These are phyloP conservation scores for Pezicula rhizophila DNA, from an alignment of 2,329 filamentous ascomycete genomes.

Conservation along the genomic window DNA sequence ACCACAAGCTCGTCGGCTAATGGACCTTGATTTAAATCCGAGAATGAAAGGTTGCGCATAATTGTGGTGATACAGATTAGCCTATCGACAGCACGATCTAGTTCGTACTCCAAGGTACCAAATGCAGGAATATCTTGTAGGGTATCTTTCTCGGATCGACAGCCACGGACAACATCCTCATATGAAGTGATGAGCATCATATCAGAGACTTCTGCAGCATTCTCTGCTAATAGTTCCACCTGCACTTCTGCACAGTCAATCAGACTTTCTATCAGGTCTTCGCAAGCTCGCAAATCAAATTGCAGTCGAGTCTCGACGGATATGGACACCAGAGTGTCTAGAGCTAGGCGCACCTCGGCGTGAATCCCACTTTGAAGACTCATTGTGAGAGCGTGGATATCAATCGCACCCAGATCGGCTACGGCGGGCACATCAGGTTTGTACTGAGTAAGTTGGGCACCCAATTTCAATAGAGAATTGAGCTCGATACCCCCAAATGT, in stretches of 20 bases:
- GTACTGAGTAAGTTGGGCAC: slow-evolving; percentile 53
- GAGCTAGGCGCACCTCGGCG: slow-evolving; percentile 79
- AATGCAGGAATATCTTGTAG: slow-evolving; percentile 69
- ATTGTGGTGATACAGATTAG: slow-evolving; percentile 89
- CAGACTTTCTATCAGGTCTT: slow-evolving; percentile 82
- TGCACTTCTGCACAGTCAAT: slow-evolving; percentile 90
- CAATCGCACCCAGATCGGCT: slow-evolving; percentile 77
- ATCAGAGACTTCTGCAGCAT: slow-evolving; percentile 80
- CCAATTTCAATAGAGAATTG: slow-evolving; percentile 53
- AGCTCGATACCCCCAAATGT: slow-evolving; percentile 70
- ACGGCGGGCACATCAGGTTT: slow-evolving; percentile 72
- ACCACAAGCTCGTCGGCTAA: slow-evolving; percentile 74
- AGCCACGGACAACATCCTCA: slow-evolving; percentile 80
- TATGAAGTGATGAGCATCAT: slow-evolving; percentile 78
- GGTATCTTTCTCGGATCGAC: slow-evolving; percentile 64
- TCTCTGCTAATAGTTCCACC: slow-evolving; percentile 75
- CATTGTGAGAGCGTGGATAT: slow-evolving; percentile 83
- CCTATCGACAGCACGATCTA: slow-evolving; percentile 80
- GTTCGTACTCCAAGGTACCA: slow-evolving; percentile 70
- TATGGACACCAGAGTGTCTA: slow-evolving; percentile 70
- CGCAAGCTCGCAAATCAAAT: slow-evolving; percentile 67
- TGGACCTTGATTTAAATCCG: slow-evolving; percentile 66
- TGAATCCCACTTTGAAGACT: slow-evolving; percentile 86
- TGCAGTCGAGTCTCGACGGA: slow-evolving; percentile 58
- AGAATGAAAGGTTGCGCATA: slow-evolving; percentile 86